Evolutionary conservation across 495 filamentous ascomycete genomes (phyloP).

Genomic region (Podospora conica): DNA sequence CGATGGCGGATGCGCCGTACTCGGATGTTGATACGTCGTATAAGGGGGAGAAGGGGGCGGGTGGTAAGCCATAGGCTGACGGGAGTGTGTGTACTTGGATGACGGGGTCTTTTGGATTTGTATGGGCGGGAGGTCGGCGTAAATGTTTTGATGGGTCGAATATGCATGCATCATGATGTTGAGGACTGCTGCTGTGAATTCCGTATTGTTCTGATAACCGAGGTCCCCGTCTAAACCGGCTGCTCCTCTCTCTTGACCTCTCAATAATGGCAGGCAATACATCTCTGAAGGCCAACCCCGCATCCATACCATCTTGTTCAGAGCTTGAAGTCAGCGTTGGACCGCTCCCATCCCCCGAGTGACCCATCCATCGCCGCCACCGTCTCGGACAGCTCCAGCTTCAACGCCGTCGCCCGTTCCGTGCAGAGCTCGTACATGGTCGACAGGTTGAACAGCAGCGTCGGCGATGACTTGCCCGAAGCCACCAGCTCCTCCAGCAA

Average conservation of each 20-base stretch:
- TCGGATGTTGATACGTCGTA: background rate
- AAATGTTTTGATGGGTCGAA: background rate
- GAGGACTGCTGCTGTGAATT: background rate
- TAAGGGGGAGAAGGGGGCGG: background rate
- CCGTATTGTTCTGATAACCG: background rate
- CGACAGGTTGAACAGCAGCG: slow-evolving; percentile 78
- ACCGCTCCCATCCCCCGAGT: slow-evolving; percentile 59
- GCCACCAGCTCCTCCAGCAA: slow-evolving; percentile 60
- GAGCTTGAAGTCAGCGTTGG: slow-evolving; percentile 72
- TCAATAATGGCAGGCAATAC: background rate
- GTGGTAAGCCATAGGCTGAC: background rate
- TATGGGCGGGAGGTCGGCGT: background rate
- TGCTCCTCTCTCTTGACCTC: background rate
- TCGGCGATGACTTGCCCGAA: slow-evolving; percentile 57
- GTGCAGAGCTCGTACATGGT: slow-evolving; percentile 91
- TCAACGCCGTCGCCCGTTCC: slow-evolving; percentile 62
- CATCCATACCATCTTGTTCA: too few relatives aligned
- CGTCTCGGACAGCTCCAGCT: slow-evolving; percentile 61
- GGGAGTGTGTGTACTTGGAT: background rate
- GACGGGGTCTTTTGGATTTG: background rate
- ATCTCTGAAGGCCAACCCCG: too few relatives aligned
- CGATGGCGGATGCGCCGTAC: background rate
- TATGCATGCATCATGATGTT: background rate
- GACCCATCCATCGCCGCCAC: slow-evolving; percentile 50
- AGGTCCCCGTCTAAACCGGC: too few relatives aligned